Base-by-base conservation (phyloP, 305 asterid genomes). In the Petunia hybrid region DNA sequence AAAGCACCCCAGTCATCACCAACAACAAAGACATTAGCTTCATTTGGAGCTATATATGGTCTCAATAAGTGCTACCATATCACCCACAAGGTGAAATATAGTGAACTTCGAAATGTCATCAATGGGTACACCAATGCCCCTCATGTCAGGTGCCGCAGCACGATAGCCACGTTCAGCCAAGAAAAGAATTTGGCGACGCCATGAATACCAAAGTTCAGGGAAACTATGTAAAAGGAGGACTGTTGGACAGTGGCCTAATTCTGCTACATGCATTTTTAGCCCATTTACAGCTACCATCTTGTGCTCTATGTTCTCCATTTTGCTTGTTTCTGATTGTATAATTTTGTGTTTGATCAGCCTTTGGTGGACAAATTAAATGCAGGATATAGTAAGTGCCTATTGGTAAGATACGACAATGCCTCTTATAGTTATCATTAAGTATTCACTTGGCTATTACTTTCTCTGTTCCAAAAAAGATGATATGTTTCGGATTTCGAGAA, bases 181-280 rank as follows among this genome's bases (percentile, higher is more conserved):
- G 89, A 83, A 89, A 22, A 69, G 62, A 84, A 89, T 89, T 36
- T 90, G 92, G 87, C 0, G 31, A 22, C 31, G 31, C 31, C 31
- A 22, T 22, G 31, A 22, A 22, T 22, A 22, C 31, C 31, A 90
- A 39, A 90, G 90, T 77, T 88, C 92, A 2, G 94, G 94, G 84
- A 90, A 90, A 63, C 94, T 92, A 82, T 90, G 94, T 16, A 90
- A 1, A 86, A 90, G 84, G 87, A 90, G 92, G 87, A 90, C 83
- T n/a, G 85, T 1, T 0, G 94, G 92, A 62, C 94, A 92, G 78
- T 87, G 43, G 7, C 94, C 94, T 43, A 89, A 35, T 78, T 86
- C 91, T 2, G 92, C 94, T 1, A 89, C 87, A 86, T 89, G 94
- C 83, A 89, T 86, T 5, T 82, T 83, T n/a, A 90, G 83, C 56